phyloP scores from a whole-genome alignment of 306 rosid genomes.

The Purshia tridentata region DNA sequence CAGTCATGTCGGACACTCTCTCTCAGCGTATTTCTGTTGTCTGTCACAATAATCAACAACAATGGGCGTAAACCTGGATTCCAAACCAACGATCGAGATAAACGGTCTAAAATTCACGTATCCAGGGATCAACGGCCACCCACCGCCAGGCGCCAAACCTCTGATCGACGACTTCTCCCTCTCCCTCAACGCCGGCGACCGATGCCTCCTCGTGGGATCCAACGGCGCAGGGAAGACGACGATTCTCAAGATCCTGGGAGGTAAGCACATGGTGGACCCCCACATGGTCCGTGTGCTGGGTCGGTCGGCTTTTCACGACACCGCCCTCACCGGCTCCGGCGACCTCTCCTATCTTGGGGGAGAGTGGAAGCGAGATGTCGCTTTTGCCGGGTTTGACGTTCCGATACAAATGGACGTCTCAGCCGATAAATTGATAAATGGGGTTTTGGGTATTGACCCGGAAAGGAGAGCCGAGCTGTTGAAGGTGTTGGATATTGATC shows the following conservation, averaged over 20 bases:
- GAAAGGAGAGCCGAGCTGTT: slow-evolving; percentile 76
- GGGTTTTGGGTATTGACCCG: slow-evolving; percentile 75
- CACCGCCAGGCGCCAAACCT: slow-evolving; percentile 84
- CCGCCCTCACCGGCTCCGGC: slow-evolving; percentile 64
- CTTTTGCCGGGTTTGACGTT: slow-evolving; percentile 90
- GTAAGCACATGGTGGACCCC: slow-evolving; percentile 93
- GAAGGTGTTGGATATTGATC: slow-evolving; percentile 79
- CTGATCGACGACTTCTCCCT: slow-evolving; percentile 70
- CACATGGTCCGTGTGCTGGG: slow-evolving; percentile 88
- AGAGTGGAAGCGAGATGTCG: slow-evolving; percentile 97
- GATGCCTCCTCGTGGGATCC: slow-evolving; percentile 91
- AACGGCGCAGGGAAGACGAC: slow-evolving; percentile 97
- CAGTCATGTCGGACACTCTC: neutral
- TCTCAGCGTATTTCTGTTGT: neutral
- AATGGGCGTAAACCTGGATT: slow-evolving; percentile 37
- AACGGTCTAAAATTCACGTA: slow-evolving; percentile 68
- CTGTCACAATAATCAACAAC: neutral
- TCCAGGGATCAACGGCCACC: slow-evolving; percentile 95
- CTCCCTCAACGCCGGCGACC: slow-evolving; percentile 67
- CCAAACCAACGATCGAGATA: slow-evolving; percentile 47
- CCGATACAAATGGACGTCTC: slow-evolving; percentile 91
- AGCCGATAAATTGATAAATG: slow-evolving; percentile 78
- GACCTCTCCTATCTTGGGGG: slow-evolving; percentile 88
- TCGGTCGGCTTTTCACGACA: slow-evolving; percentile 91
- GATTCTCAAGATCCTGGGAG: slow-evolving; percentile 80